Evolutionary conservation across 306 rosid species (phyloP), one percentile per base, ranked within the genome.

Genomic region (Astragalus glycyphyllos): DNA sequence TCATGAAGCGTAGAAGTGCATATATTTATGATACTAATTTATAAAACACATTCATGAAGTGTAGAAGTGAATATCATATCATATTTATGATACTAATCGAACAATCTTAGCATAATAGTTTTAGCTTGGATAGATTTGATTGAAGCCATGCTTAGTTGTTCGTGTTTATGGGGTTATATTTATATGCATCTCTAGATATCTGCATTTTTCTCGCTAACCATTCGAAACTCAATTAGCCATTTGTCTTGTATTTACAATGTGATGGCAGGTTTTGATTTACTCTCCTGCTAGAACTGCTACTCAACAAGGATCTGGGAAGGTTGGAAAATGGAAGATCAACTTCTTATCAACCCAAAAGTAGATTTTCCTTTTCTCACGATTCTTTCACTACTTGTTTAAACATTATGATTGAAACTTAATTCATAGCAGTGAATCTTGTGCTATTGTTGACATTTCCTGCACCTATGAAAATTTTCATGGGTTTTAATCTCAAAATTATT

Each of bases 261-360:
- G 66, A 48, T 38, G 63, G 66, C 83, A 94, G 99, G 97, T 94
- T 83, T 85, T 91, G 50, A 91, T 94, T 75, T 89, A 80, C 95
- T 87, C 97, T 13, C 99, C 99, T 38, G 97, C 99, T 58, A 89
- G 99, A 85, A 87, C 97, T 69, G 99, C 99, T 10, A 55, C 87
- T 46, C 99, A 94, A 53, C 99, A 94, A 89, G 99, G 99, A 81
- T 94, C 99, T 13, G 99, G 99, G 72, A 94, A 91, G 66, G 80
- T 89, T 79, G 99, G 99, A 65, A 83, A 48, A 73, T 94, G 99
- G 99, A 94, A 85, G 84, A 89, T 94, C 89, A 91, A 94, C 82
- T 94, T 94, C 65, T 48, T 94, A 65, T 94, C 99, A 35, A 94
- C 97, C 7, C 99, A 89, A 60, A 94, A 94, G 97, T 93, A 88